Percentiles rank a stretch among this genome's conserved stretches.
Conservation (phyloP, 1,139 yeast genomes). For the Saccharomyces hybrid region DNA sequence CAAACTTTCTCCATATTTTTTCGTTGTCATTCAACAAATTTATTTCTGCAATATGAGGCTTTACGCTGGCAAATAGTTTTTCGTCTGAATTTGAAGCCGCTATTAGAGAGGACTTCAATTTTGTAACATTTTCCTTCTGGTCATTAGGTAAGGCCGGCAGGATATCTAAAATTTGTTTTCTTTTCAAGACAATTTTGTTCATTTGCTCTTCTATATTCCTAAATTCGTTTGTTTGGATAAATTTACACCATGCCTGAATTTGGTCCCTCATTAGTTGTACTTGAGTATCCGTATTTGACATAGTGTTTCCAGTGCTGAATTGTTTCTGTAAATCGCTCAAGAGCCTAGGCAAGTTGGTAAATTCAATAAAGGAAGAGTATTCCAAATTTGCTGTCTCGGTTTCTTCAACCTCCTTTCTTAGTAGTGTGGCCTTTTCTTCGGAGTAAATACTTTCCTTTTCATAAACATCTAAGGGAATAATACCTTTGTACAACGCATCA, state of each 20-base stretch:
- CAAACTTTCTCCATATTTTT: conserved; percentile 28
- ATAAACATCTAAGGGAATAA: conserved; percentile 80
- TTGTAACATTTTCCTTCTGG: conserved; percentile 27
- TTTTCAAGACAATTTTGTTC: conserved; percentile 23
- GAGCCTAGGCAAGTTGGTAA: conserved; percentile 65
- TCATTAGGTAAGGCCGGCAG: conserved; percentile 19
- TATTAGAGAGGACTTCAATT: conserved; percentile 41
- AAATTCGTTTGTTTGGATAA: conserved; percentile 22
- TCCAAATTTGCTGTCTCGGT: conserved; percentile 78
- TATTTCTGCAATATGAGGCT: conserved; percentile 34
- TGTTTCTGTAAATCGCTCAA: conserved; percentile 46
- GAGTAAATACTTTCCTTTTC: conserved; percentile 82
- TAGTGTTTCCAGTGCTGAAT: conserved; percentile 15
- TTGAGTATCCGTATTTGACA: conserved; percentile 13
- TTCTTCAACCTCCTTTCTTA: conserved; percentile 68
- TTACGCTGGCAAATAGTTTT: conserved; percentile 42
- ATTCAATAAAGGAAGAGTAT: conserved; percentile 68
- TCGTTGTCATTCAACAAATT: conserved; percentile 32
- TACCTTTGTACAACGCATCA: conserved; percentile 62
- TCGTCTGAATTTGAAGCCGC: conserved; percentile 66
- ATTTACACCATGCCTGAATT: conserved; percentile 24
- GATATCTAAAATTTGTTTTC: conserved; percentile 38
- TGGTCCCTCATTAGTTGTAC: conserved; percentile 26
- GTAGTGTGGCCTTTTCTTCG: conserved; percentile 75
- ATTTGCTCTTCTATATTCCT: conserved; percentile 27